Evolutionary conservation across 192 early-diverging fungal species (phyloP), one percentile per base, ranked within the genome.

Genomic region (Coemansia sp.): DNA sequence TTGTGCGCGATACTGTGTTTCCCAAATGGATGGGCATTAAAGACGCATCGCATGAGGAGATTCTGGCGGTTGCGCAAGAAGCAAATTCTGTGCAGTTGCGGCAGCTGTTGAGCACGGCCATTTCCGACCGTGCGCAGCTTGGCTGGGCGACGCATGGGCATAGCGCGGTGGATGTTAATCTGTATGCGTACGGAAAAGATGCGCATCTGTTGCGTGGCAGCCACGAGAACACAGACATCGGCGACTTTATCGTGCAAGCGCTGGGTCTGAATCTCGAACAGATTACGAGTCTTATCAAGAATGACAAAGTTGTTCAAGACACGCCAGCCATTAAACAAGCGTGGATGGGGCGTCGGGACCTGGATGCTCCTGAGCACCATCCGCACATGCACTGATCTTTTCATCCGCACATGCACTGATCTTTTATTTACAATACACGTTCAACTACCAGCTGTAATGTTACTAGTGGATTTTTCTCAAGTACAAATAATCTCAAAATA

Each of bases 111-210:
- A 71, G 78, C 64, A 69, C 81, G 26, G 81, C 82, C 76, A 69
- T 84, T 22, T 85, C 84, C 22, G 45, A 75, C 22, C 81, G 88
- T 23, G 85, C 88, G 2, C 81, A 83, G 62, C 54, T 90, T 22
- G 89, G 89, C 53, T 92, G 89, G 91, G 78, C 93, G 10, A 97
- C 97, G 0, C 91, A 91, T 73, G 94, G 94, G 6, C 97, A 99
- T 66, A 91, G 90, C 51, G 94, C 88, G 2, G 93, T 96, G 14
- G 97, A 99, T 73, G 97, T 99, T 11, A 98, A 94, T 66, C 71
- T 96, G 32, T 96, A 94, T 71, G 92, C 94, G 1, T 87, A 93
- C 64, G 94, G 94, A 16, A 65, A 66, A 23, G 71, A 82, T 20
- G 61, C 85, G 13, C 69, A 90, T 10, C 45, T 76, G 49, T 71